Evolutionary conservation across 345 rosid genomes (phyloP).

Genomic region (Salix exigua): DNA sequence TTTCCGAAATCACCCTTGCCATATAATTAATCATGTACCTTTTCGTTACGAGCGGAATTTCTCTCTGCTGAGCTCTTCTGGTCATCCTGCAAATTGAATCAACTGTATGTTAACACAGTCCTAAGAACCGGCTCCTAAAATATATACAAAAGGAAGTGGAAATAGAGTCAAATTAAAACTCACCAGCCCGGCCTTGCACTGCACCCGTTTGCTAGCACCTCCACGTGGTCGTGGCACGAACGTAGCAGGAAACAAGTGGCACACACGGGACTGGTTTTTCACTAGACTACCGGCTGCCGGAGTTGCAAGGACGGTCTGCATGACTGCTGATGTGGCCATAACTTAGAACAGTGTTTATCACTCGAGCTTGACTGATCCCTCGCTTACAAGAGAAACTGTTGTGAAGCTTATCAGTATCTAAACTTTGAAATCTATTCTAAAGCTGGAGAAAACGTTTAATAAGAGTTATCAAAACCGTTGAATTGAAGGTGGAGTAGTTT

Average conservation of each 20-base stretch:
- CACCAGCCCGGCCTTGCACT: constrained; percentile 46
- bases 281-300: constrained; percentile 24
- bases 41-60: neutral
- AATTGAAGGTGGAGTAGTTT: too few species aligned
- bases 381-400: too few species aligned
- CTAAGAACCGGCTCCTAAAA: neutral
- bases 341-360: too few species aligned
- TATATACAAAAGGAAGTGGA: neutral
- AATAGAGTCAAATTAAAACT: neutral
- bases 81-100: neutral
- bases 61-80: neutral
- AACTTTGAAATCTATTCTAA: too few species aligned
- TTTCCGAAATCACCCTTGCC: too few species aligned
- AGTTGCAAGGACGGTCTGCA: constrained; percentile 43
- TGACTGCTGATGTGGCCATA: constrained; percentile 40
- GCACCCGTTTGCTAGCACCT: constrained; percentile 24
- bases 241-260: constrained; percentile 17
- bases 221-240: constrained; percentile 25
- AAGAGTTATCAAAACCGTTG: too few species aligned
- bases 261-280: constrained; percentile 2
- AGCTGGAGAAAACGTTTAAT: too few species aligned
- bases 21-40: neutral
- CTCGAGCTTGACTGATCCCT: too few species aligned
- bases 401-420: too few species aligned
- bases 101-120: too few species aligned